Conservation (phyloP, 192 early-diverging fungal genomes). For the Cetraspora pellucida region DNA sequence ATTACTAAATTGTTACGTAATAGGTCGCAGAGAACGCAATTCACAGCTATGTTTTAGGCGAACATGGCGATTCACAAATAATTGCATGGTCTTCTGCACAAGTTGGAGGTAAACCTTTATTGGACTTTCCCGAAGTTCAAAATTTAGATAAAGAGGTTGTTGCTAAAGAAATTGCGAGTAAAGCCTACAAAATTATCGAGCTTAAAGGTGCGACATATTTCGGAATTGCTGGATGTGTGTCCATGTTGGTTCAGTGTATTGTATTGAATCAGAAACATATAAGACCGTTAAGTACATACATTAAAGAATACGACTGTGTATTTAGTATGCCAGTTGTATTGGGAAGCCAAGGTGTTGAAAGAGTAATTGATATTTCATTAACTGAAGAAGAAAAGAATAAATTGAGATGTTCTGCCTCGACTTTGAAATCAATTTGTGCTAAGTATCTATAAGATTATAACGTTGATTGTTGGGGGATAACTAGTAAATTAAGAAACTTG, state of each 20-base stretch:
- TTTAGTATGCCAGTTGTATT: constrained; percentile 80
- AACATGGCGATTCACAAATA: constrained; percentile 88
- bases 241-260: constrained; percentile 67
- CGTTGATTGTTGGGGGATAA: too few relatives aligned
- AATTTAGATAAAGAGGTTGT: constrained; percentile 56
- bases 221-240: constrained; percentile 81
- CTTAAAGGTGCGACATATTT: constrained; percentile 86
- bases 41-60: constrained; percentile 81
- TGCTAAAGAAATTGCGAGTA: constrained; percentile 63
- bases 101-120: constrained; percentile 69
- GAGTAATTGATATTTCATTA: constrained; percentile 70
- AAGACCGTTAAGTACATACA: constrained; percentile 70
- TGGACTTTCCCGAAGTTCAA: constrained; percentile 65
- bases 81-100: constrained; percentile 76
- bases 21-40: constrained; percentile 71
- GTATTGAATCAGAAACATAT: constrained; percentile 71
- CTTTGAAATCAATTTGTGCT: constrained; percentile 57
- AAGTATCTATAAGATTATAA: constrained; percentile 49
- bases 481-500: too few relatives aligned
- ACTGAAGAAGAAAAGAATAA: constrained; percentile 59
- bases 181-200: constrained; percentile 84
- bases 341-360: constrained; percentile 70
- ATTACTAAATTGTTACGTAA: constrained; percentile 8
- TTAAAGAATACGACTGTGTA: constrained; percentile 63
- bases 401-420: constrained; percentile 54